Evolutionary conservation across 768 basidiomycete species (phyloP), one percentile per base, ranked within the genome.

Genomic region (Boletus reticulatus): DNA sequence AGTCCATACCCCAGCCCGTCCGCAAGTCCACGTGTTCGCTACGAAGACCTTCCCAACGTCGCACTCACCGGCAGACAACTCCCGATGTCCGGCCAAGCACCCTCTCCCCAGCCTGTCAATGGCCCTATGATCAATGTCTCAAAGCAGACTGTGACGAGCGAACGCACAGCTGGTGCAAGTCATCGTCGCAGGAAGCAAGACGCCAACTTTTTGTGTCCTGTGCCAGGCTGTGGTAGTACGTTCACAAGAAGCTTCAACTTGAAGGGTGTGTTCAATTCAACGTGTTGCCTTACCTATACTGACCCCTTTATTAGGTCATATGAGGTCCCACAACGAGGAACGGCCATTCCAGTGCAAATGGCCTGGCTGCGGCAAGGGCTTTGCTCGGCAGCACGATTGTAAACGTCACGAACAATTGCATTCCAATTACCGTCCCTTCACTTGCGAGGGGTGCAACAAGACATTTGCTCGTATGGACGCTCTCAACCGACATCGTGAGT

Each of bases 401-500:
- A 98, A 96, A 69, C 84, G 94, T 3, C 96, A 98, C 64, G 95
- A 97, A 72, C 89, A 94, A 61, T 78, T 98, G 41, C 95, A 98
- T 69, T 86, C 91, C 55, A 95, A 96, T 63, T 88, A 93, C 65
- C 77, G 94, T 22, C 94, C 94, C 58, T 96, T 94, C 69, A 88
- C 83, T 13, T 98, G 96, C 65, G 91, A 94, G 10, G 94, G 93
- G 43, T 98, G 95, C 69, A 81, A 83, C 62, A 92, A 94, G 77
- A 91, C 87, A 62, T 98, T 98, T 77, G 94, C 94, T 32, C 73
- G 95, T 57, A 88, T 97, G 83, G 96, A 98, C 71, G 95, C 95
- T 41, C 79, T 98, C 50, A 96, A 96, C 67, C 75, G 95, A 59
- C 96, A 98, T 76, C 73, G 92, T 94, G 72, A 78, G 92, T 85